phyloP scores from a whole-genome alignment of 805 yeast species.

The Cyberlindnera mycetangii region DNA sequence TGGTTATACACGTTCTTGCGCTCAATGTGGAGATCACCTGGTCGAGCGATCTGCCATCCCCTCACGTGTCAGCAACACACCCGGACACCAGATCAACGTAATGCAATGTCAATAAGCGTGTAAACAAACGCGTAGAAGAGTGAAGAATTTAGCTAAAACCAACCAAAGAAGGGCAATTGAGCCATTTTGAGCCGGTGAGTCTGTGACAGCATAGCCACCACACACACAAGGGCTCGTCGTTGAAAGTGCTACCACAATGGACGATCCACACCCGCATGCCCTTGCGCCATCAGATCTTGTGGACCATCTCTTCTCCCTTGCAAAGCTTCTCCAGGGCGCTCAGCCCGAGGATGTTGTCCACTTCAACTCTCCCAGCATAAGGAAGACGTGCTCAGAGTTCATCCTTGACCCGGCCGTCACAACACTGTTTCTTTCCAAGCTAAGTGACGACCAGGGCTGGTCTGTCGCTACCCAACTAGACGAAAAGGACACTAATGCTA shows the following conservation, averaged over 20 bases:
- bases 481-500: constrained; percentile 7
- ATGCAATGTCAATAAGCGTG: constrained; percentile 4
- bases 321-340: constrained; percentile 31
- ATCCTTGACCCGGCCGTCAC: constrained; percentile 20
- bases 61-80: no score
- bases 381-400: constrained; percentile 19
- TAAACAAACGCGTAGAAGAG: constrained; percentile 1
- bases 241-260: constrained; percentile 2
- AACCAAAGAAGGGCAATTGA: neutral
- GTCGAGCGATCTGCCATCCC: no score
- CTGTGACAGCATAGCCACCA: no score
- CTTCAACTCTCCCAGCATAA: constrained; percentile 25
- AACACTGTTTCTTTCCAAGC: constrained; percentile 26
- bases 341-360: constrained; percentile 23
- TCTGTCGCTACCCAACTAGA: constrained; percentile 10
- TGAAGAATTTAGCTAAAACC: neutral
- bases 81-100: no score
- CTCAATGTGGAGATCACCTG: no score
- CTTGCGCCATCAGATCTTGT: constrained; percentile 17
- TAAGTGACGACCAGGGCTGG: constrained; percentile 15
- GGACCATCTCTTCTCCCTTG: constrained; percentile 29
- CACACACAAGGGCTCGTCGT: no score
- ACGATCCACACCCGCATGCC: constrained; percentile 2
- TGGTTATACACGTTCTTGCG: no score
- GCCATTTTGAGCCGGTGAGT: neutral